Evolutionary conservation across 176 grass and related monocot species (phyloP).

Genomic region (Alloteropsis semialata): DNA sequence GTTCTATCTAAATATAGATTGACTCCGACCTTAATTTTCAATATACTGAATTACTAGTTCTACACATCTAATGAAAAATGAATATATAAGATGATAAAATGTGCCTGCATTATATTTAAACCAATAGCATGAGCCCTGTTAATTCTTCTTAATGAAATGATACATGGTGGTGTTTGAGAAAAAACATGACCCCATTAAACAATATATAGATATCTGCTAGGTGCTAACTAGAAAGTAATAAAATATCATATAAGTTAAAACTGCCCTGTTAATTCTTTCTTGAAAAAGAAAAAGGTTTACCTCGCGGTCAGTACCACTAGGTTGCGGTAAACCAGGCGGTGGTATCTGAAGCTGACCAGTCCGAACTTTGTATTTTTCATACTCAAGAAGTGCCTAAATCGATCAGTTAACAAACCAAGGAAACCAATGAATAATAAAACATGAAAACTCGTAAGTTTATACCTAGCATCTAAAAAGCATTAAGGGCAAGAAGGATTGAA

Average conservation of each 20-base stretch:
- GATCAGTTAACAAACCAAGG: constrained; percentile 19
- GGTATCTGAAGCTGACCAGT: constrained; percentile 88
- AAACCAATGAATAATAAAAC: constrained; percentile 20
- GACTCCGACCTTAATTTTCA: neutral
- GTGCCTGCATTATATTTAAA: constrained; percentile 15
- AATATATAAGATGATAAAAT: neutral
- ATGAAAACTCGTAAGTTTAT: constrained; percentile 14
- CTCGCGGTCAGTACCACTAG: constrained; percentile 52
- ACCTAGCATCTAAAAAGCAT: constrained; percentile 13
- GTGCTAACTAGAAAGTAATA: neutral
- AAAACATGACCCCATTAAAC: neutral
- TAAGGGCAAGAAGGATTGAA: neutral
- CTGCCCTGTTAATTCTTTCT: neutral
- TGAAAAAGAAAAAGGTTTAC: constrained; percentile 40
- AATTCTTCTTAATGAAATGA: neutral
- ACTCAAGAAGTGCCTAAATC: constrained; percentile 87
- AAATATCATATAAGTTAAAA: constrained; percentile 21
- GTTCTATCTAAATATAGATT: neutral
- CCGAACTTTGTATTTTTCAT: constrained; percentile 93
- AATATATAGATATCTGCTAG: neutral
- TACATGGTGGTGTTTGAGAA: neutral
- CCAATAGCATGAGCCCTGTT: neutral
- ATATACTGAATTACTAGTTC: neutral
- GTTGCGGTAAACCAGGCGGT: constrained; percentile 48
- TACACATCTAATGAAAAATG: neutral